phyloP scores from a whole-genome alignment of 2,329 filamentous ascomycete species.

The Neoascochyta sp. region DNA sequence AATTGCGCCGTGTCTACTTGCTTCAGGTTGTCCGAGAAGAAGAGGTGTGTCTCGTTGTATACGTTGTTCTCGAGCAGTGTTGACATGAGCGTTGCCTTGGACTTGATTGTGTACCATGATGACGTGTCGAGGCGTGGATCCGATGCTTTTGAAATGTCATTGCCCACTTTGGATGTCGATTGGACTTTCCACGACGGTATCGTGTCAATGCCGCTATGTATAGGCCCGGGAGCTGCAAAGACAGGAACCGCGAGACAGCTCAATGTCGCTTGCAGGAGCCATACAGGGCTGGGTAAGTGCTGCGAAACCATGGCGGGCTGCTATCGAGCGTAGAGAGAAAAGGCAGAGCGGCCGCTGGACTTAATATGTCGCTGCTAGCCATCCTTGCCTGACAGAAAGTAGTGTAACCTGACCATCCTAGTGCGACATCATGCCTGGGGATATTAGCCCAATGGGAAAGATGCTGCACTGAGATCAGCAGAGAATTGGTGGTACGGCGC shows the following conservation, averaged over 20 bases:
- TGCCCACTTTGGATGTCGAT: slow-evolving; percentile 14
- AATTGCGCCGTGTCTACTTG: slow-evolving; percentile 49
- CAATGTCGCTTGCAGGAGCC: slow-evolving; percentile 4
- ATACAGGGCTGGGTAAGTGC: background rate
- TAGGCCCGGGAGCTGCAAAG: slow-evolving; percentile 4
- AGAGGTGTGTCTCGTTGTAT: slow-evolving; percentile 53
- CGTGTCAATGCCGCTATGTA: slow-evolving; percentile 5
- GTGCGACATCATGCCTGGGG: too few species aligned
- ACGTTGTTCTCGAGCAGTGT: slow-evolving; percentile 53
- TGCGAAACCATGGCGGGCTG: too few species aligned
- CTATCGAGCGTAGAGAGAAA: too few species aligned
- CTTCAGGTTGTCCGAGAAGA: slow-evolving; percentile 53
- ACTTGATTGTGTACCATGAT: slow-evolving; percentile 51
- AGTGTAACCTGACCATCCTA: too few species aligned
- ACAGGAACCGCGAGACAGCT: background rate
- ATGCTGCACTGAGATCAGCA: too few species aligned
- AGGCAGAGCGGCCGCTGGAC: too few species aligned
- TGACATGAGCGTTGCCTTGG: slow-evolving; percentile 56
- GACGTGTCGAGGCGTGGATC: slow-evolving; percentile 40
- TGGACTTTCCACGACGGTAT: slow-evolving; percentile 22
- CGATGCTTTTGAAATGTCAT: slow-evolving; percentile 18
- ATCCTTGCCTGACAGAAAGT: too few species aligned
- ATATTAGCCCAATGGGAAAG: too few species aligned
- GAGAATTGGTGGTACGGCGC: too few species aligned
- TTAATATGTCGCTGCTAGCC: too few species aligned